A percentile compares a stretch with the other conserved stretches of the same genome.
phyloP scores from a whole-genome alignment of 1,139 yeast genomes.

The Sugiyamaella sp. region DNA sequence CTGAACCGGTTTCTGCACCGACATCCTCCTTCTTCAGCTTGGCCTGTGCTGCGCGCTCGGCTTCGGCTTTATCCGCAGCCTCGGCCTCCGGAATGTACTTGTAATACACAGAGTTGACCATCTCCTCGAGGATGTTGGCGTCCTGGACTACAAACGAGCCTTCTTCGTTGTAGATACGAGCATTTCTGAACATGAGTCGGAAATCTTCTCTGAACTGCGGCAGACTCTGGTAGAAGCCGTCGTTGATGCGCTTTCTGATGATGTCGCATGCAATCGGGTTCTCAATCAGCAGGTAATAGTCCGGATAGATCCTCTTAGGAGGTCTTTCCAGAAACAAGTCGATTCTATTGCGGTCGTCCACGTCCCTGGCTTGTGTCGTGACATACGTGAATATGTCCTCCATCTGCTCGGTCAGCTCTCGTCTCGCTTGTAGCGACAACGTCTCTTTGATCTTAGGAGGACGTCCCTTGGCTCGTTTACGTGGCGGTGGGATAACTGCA shows the following conservation, averaged over 20 bases:
- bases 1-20: neutral
- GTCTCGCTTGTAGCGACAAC: slow-evolving; percentile 45
- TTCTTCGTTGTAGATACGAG: slow-evolving; percentile 85
- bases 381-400: slow-evolving; percentile 33
- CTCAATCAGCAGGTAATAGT: slow-evolving; percentile 77
- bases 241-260: slow-evolving; percentile 47
- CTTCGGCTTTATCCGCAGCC: slow-evolving; percentile 1
- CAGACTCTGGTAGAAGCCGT: slow-evolving; percentile 55
- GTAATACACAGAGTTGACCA: slow-evolving; percentile 19
- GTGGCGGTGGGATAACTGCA: slow-evolving; percentile 33
- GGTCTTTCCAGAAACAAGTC: slow-evolving; percentile 72
- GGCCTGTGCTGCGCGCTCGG: neutral
- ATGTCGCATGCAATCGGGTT: slow-evolving; percentile 80
- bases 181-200: slow-evolving; percentile 79
- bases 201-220: slow-evolving; percentile 71
- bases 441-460: slow-evolving; percentile 46
- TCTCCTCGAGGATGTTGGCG: slow-evolving; percentile 65
- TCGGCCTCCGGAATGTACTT: slow-evolving; percentile 15
- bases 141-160: slow-evolving; percentile 83
- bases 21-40: neutral
- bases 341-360: slow-evolving; percentile 41
- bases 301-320: slow-evolving; percentile 75
- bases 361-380: slow-evolving; percentile 31
- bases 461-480: slow-evolving; percentile 42
- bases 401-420: slow-evolving; percentile 33